Percentiles rank a stretch among this genome's conserved stretches.
phyloP scores from a whole-genome alignment of 2,329 filamentous ascomycete species.

The Xylaria sp. region DNA sequence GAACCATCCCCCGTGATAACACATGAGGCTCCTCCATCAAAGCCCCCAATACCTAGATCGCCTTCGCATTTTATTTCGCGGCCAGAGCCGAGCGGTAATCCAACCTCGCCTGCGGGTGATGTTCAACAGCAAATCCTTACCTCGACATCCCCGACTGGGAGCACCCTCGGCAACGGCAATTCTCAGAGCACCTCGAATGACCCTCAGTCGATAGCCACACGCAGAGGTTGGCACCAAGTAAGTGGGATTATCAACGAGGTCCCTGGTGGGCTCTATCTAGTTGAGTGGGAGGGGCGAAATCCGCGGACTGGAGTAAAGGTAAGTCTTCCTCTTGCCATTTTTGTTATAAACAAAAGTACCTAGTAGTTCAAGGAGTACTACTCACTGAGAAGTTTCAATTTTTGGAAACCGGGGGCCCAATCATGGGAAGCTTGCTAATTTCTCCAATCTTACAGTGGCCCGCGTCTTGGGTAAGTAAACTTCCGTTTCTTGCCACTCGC shows the following conservation, averaged over 20 bases:
- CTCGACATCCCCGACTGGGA: not conserved
- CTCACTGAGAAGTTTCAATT: not conserved
- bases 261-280: conserved; percentile 40
- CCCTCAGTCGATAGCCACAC: conserved; percentile 12
- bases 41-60: not conserved
- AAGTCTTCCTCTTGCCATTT: not conserved
- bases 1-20: not conserved
- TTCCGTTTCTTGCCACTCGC: not conserved
- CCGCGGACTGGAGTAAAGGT: conserved; percentile 41
- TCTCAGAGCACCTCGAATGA: conserved; percentile 1
- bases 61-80: not conserved
- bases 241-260: conserved; percentile 42
- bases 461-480: conserved; percentile 43
- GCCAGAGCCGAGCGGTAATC: not conserved
- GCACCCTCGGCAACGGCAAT: not conserved
- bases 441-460: conserved; percentile 37
- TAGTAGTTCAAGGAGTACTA: not conserved
- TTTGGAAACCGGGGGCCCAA: not conserved
- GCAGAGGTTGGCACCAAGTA: conserved; percentile 44
- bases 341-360: not conserved
- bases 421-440: conserved; percentile 1
- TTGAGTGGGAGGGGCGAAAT: conserved; percentile 48
- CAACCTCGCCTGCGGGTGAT: not conserved
- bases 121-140: not conserved
- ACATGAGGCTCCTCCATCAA: not conserved